phyloP scores from a whole-genome alignment of 495 filamentous ascomycete genomes.

The Penicillium macrosclerotiorum region DNA sequence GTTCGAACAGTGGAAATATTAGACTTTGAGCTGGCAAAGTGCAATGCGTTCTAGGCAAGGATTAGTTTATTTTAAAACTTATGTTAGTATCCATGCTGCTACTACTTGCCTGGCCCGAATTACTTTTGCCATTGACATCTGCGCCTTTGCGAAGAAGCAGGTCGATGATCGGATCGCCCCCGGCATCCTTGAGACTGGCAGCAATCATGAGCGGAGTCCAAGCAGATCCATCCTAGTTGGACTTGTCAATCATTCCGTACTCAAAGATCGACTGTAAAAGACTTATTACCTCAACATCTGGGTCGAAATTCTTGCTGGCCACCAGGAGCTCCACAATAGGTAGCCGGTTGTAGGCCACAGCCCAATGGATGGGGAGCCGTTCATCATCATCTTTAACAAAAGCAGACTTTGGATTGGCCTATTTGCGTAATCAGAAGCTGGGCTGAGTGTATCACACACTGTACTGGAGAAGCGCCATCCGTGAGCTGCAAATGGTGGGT shows the following conservation, averaged over 20 bases:
- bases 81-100: background rate
- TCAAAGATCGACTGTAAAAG: background rate
- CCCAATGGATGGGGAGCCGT: slow-evolving; percentile 94
- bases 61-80: background rate
- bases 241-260: background rate
- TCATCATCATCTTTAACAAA: slow-evolving; percentile 79
- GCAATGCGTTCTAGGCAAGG: slow-evolving; percentile 67
- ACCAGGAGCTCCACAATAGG: slow-evolving; percentile 70
- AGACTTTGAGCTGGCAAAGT: slow-evolving; percentile 87
- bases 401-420: slow-evolving; percentile 81
- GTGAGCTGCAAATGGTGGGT: slow-evolving; percentile 8
- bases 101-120: slow-evolving; percentile 54
- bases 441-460: background rate
- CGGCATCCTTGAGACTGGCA: slow-evolving; percentile 66
- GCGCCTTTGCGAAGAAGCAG: slow-evolving; percentile 77
- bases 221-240: slow-evolving; percentile 72
- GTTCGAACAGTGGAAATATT: slow-evolving; percentile 78
- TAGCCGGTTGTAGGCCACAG: slow-evolving; percentile 77
- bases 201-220: slow-evolving; percentile 98
- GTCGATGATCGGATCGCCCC: slow-evolving; percentile 56
- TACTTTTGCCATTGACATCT: slow-evolving; percentile 77
- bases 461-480: background rate
- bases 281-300: slow-evolving; percentile 68
- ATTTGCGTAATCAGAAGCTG: slow-evolving; percentile 7
- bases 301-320: slow-evolving; percentile 72